These are phyloP conservation scores for Candida ovalis DNA, from an alignment of 805 yeast genomes.

Conservation along the genomic window DNA sequence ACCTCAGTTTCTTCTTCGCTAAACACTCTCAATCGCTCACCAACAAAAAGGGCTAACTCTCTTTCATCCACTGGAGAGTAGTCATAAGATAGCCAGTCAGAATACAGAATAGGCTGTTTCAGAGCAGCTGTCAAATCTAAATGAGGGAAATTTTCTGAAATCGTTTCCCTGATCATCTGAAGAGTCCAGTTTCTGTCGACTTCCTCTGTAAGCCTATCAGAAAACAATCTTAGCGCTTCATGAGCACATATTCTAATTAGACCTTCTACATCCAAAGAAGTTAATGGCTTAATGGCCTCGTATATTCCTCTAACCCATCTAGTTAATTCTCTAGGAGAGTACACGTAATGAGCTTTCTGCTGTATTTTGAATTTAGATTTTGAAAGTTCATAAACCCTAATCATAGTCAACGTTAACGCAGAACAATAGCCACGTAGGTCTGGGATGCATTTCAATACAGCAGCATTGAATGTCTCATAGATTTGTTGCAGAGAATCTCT, in stretches of 20 bases:
- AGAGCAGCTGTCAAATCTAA: conserved; percentile 35
- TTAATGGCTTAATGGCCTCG: conserved; percentile 25
- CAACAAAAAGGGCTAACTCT: conserved; percentile 51
- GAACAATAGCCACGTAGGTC: conserved; percentile 49
- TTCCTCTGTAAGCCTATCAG: conserved; percentile 57
- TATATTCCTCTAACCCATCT: conserved; percentile 81
- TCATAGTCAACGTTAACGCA: conserved; percentile 60
- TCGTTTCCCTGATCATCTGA: conserved; percentile 31
- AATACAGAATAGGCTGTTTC: conserved; percentile 55
- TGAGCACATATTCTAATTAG: conserved; percentile 71
- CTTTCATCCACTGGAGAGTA: conserved; percentile 52
- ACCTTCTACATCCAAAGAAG: conserved; percentile 34
- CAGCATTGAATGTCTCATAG: conserved; percentile 53
- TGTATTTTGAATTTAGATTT: conserved; percentile 35
- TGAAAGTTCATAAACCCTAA: conserved; percentile 52
- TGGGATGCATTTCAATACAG: conserved; percentile 60
- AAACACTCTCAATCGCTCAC: conserved; percentile 63
- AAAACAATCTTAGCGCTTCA: conserved; percentile 74
- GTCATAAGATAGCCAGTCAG: conserved; percentile 68
- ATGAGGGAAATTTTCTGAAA: conserved; percentile 43
- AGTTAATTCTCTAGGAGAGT: conserved; percentile 88
- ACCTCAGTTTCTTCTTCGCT: conserved; percentile 73
- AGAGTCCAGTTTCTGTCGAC: conserved; percentile 51
- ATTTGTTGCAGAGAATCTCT: conserved; percentile 58
- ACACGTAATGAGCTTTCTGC: conserved; percentile 58